These are phyloP conservation scores for Salisapilia sapeloensis DNA, from an alignment of 352 stramenopile genomes.

Conservation along the genomic window DNA sequence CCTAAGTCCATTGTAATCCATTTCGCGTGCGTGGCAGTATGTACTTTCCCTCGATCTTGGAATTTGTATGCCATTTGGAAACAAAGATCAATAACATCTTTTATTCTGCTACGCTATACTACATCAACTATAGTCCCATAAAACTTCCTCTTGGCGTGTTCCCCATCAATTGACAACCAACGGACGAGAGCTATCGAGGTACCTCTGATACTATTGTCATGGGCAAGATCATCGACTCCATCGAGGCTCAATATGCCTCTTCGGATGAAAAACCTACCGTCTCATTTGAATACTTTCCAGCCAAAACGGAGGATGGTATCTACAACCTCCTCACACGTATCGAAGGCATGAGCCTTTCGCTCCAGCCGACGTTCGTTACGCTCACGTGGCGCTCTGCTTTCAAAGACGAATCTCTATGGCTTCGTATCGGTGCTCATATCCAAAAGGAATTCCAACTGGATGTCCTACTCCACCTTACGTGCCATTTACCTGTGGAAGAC, in stretches of 20 bases:
- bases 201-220: too few relatives aligned
- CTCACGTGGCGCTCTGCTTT: conserved; percentile 83
- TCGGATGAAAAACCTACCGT: conserved; percentile 34
- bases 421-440: conserved; percentile 78
- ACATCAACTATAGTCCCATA: too few relatives aligned
- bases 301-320: conserved; percentile 72
- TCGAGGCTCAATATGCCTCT: conserved; percentile 30
- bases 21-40: too few relatives aligned
- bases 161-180: too few relatives aligned
- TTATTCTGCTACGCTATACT: too few relatives aligned
- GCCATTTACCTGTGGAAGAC: conserved; percentile 45
- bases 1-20: too few relatives aligned
- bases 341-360: conserved; percentile 71
- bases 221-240: conserved; percentile 73
- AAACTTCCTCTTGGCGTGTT: too few relatives aligned
- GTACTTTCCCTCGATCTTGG: too few relatives aligned
- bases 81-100: too few relatives aligned
- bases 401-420: conserved; percentile 79
- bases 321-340: conserved; percentile 75
- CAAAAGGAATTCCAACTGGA: conserved; percentile 78
- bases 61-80: too few relatives aligned
- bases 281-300: conserved; percentile 79
- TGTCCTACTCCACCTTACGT: conserved; percentile 68
- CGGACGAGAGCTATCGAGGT: too few relatives aligned
- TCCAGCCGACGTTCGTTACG: conserved; percentile 78